A percentile compares a stretch with the other conserved stretches of the same genome.
Conservation (phyloP, 2,329 filamentous ascomycete genomes). For the Phyllosticta citrichinensis region DNA sequence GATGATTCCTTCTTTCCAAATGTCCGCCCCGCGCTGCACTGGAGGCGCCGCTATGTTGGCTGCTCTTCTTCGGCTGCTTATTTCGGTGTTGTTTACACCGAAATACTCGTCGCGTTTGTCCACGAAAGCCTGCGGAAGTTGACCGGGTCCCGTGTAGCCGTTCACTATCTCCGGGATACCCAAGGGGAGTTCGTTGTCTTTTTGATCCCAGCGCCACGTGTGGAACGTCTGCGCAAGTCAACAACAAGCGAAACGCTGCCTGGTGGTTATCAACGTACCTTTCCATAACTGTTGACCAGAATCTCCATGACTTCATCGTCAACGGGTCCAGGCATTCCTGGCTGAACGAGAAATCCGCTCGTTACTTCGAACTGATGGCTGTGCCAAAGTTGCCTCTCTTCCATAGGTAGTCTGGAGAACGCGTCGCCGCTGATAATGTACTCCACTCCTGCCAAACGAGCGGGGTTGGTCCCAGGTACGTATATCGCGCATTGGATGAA, state of each 20-base stretch:
- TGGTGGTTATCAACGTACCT: neutral
- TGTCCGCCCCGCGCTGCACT: neutral
- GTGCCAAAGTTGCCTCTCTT: conserved; percentile 9
- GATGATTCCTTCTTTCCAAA: conserved; percentile 1
- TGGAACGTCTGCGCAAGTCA: neutral
- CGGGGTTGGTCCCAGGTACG: conserved; percentile 10
- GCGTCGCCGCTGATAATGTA: conserved; percentile 9
- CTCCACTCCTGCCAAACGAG: conserved; percentile 8
- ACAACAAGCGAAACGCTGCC: neutral
- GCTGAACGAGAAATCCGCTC: conserved; percentile 2
- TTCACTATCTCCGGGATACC: conserved; percentile 3
- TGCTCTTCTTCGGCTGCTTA: neutral
- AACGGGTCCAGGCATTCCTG: conserved; percentile 5
- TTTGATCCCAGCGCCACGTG: conserved; percentile 4
- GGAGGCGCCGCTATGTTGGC: neutral
- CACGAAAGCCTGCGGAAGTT: neutral
- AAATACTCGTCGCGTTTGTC: conserved; percentile 2
- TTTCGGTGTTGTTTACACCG: neutral
- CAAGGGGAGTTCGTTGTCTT: neutral
- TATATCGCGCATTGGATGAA: conserved; percentile 11
- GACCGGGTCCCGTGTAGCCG: conserved; percentile 1
- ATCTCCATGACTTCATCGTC: conserved; percentile 9
- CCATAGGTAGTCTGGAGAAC: neutral
- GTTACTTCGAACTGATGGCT: conserved; percentile 9
- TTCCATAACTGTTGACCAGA: conserved; percentile 5